These are phyloP conservation scores for Epichloe gansuensis DNA, from an alignment of 2,329 filamentous ascomycete species.

Conservation along the genomic window DNA sequence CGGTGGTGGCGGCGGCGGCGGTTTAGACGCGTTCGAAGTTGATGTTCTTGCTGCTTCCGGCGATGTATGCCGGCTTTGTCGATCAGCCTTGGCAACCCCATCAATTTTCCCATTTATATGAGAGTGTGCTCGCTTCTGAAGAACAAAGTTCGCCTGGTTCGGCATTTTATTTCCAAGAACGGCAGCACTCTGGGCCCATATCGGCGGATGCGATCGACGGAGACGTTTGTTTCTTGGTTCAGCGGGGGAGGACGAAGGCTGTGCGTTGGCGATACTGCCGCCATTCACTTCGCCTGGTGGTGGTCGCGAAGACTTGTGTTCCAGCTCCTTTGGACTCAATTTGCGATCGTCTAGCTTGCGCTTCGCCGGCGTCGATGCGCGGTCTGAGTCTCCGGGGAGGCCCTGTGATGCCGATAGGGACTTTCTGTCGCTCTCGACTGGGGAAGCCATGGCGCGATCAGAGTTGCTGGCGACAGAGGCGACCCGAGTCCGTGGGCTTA, in stretches of 20 bases:
- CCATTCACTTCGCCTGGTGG: conserved; percentile 39
- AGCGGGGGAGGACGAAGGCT: conserved; percentile 20
- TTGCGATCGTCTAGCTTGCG: conserved; percentile 27
- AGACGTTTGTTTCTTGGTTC: conserved; percentile 27
- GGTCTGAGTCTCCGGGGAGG: conserved; percentile 18
- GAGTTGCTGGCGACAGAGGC: conserved; percentile 36
- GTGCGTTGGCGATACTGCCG: conserved; percentile 9
- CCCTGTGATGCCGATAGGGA: conserved; percentile 11
- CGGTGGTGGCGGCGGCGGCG: conserved; percentile 12
- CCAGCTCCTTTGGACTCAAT: conserved; percentile 37
- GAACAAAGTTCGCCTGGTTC: conserved; percentile 30
- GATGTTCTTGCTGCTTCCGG: conserved; percentile 29
- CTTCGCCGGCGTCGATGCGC: conserved; percentile 25
- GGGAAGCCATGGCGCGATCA: conserved; percentile 14
- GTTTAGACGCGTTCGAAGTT: conserved; percentile 11
- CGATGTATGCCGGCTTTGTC: conserved; percentile 31
- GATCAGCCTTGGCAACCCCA: conserved; percentile 15
- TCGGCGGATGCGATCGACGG: conserved; percentile 25
- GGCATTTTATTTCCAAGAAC: conserved; percentile 24
- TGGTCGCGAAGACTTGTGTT: conserved; percentile 34
- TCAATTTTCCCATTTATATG: conserved; percentile 28
- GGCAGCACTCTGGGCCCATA: conserved; percentile 34
- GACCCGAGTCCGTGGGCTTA: conserved; percentile 65
- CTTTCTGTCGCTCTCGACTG: conserved; percentile 16
- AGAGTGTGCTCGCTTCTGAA: conserved; percentile 26